Evolutionary conservation across 2,329 filamentous ascomycete species (phyloP).

Genomic region (Geosmithia putterillii): DNA sequence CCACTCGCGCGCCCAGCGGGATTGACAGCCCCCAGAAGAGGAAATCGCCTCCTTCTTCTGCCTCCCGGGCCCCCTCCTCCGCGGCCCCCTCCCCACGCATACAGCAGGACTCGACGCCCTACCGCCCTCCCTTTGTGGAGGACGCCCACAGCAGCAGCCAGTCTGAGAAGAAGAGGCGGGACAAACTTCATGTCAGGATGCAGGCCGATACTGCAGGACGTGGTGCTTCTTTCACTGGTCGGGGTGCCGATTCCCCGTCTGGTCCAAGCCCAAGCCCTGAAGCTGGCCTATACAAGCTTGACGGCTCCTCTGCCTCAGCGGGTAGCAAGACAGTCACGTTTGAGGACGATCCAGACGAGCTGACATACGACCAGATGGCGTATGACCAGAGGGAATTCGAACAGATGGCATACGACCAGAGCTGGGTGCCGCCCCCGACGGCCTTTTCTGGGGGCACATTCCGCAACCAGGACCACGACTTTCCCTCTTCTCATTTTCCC

Average conservation of each 20-base stretch:
- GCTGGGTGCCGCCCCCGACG: not conserved
- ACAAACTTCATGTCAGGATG: no score
- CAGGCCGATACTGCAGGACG: no score
- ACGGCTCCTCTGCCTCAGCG: not conserved
- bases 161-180: not conserved
- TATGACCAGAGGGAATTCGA: not conserved
- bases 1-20: not conserved
- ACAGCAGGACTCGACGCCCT: not conserved
- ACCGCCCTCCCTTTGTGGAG: conserved; percentile 8
- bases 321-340: not conserved
- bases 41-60: not conserved
- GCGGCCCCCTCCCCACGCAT: no score
- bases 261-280: no score
- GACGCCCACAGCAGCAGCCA: not conserved
- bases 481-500: not conserved
- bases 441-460: conserved; percentile 1
- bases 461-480: not conserved
- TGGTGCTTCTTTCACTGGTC: no score
- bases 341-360: not conserved
- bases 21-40: not conserved
- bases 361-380: no score
- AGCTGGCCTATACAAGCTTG: not conserved
- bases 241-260: no score
- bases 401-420: not conserved
- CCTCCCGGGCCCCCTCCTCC: not conserved